A percentile compares a stretch with the other conserved stretches of the same genome.
Evolutionary conservation across 345 rosid species (phyloP).

Genomic region (Crucihimalaya himalaica): DNA sequence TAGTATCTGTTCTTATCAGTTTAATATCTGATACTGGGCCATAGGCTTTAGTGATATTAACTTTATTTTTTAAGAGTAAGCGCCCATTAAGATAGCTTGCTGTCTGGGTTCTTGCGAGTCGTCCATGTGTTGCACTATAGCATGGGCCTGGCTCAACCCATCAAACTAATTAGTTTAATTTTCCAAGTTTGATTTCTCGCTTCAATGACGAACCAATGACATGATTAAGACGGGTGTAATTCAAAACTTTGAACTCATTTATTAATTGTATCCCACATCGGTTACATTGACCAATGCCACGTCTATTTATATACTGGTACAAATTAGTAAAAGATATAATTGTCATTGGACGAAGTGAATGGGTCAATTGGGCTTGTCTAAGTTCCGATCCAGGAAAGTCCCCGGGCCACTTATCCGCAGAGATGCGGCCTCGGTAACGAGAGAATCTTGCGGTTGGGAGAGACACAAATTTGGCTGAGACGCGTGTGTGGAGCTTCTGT

Average conservation of each 20-base stretch:
- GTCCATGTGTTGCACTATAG: constrained; percentile 1
- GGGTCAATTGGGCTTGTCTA: neutral
- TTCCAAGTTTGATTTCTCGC: neutral
- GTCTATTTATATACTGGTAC: neutral
- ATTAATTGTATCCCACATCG: constrained; percentile 34
- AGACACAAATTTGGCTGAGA: constrained; percentile 1
- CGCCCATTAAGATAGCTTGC: neutral
- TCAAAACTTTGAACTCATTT: neutral
- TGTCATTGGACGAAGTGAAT: constrained; percentile 24
- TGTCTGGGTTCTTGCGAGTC: neutral
- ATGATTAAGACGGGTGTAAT: no score
- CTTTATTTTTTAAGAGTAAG: constrained; percentile 1
- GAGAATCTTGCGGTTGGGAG: constrained; percentile 12
- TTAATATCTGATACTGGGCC: constrained; percentile 53
- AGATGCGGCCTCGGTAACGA: constrained; percentile 37
- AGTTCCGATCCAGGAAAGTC: constrained; percentile 29
- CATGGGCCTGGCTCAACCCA: constrained; percentile 5
- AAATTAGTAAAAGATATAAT: rapidly evolving
- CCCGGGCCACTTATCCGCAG: constrained; percentile 26
- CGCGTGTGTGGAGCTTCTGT: constrained; percentile 30
- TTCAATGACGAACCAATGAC: no score
- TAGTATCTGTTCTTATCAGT: constrained; percentile 64
- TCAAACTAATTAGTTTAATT: neutral
- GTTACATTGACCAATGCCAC: rapidly evolving
- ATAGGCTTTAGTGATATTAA: no score